These are phyloP conservation scores for Podila epigama DNA, from an alignment of 192 early-diverging fungal genomes.

Conservation along the genomic window DNA sequence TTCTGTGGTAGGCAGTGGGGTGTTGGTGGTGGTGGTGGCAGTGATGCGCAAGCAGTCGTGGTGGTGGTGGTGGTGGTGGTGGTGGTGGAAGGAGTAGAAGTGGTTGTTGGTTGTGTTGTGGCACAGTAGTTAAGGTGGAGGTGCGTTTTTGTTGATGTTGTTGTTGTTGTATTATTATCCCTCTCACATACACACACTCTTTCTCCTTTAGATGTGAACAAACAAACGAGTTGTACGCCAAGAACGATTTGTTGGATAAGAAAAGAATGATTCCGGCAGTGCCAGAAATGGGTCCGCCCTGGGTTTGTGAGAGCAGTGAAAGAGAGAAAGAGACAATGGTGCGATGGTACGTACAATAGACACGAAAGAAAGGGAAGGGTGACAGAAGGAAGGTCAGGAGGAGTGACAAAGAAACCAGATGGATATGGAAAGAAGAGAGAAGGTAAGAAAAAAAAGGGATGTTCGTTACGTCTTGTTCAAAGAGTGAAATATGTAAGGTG, in stretches of 20 bases:
- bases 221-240: not conserved
- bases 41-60: not conserved
- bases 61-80: not conserved
- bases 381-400: not conserved
- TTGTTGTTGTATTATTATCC: not conserved
- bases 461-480: too few relatives aligned
- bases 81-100: not conserved
- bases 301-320: not conserved
- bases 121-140: not conserved
- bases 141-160: not conserved
- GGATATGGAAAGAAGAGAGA: constrained; percentile 33
- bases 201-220: too few relatives aligned
- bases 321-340: not conserved
- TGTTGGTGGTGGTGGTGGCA: not conserved
- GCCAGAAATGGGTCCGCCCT: not conserved
- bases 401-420: too few relatives aligned
- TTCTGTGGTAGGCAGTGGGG: not conserved
- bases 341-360: too few relatives aligned
- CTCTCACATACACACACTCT: not conserved
- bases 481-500: too few relatives aligned
- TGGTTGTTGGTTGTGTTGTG: not conserved
- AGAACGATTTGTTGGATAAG: not conserved
- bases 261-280: not conserved
- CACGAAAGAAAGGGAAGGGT: not conserved
- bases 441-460: not conserved